A percentile compares a stretch with the other conserved stretches of the same genome.
These are phyloP conservation scores for Antrodiella citrinella DNA, from an alignment of 768 basidiomycete genomes.

Conservation along the genomic window DNA sequence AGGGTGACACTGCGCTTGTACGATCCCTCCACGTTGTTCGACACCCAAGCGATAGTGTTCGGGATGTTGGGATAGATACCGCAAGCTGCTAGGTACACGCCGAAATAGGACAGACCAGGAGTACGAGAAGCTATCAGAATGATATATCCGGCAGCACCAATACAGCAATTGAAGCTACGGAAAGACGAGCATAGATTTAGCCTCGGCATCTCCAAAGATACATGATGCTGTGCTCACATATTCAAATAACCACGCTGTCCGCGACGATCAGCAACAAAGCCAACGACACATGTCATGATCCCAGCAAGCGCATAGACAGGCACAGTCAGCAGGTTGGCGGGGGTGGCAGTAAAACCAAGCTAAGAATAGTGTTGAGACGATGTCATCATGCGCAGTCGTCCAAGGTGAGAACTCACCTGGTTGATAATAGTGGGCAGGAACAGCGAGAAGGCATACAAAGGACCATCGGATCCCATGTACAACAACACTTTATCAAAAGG, in stretches of 20 bases:
- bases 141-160: slow-evolving; percentile 53
- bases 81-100: slow-evolving; percentile 62
- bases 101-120: slow-evolving; percentile 62
- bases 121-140: slow-evolving; percentile 58
- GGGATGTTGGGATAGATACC: slow-evolving; percentile 72
- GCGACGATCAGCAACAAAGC: slow-evolving; percentile 53
- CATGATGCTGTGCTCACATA: slow-evolving; percentile 41
- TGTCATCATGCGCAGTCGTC: slow-evolving; percentile 3
- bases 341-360: slow-evolving; percentile 57
- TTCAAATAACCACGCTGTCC: slow-evolving; percentile 57
- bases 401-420: slow-evolving; percentile 33
- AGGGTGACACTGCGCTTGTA: slow-evolving; percentile 70
- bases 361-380: background rate
- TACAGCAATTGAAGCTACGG: slow-evolving; percentile 19
- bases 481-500: slow-evolving; percentile 7
- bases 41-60: slow-evolving; percentile 45
- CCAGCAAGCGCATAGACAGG: slow-evolving; percentile 71
- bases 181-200: no score
- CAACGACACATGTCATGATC: slow-evolving; percentile 54
- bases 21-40: slow-evolving; percentile 67
- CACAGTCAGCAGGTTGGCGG: slow-evolving; percentile 69
- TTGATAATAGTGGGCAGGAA: slow-evolving; percentile 78
- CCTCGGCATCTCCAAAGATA: no score
- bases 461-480: slow-evolving; percentile 25
- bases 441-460: slow-evolving; percentile 69